Evolutionary conservation across 1,139 yeast genomes (phyloP), one percentile per base, ranked within the genome.

Genomic region (Candida sp.): DNA sequence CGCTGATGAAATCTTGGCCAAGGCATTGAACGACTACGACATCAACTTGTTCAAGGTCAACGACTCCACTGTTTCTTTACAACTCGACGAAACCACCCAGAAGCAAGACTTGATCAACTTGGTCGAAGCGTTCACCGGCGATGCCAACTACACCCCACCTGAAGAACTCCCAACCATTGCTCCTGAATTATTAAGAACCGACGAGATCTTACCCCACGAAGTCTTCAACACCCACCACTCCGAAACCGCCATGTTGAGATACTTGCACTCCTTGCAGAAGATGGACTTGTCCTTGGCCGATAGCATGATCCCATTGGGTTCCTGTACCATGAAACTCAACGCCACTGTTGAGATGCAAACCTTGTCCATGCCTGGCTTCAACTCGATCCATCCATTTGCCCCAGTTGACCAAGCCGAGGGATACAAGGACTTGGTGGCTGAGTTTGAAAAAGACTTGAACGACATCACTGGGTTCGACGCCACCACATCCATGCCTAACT

Each of bases 321-420:
- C 97, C 7, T 94, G 99, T 77, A 94, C 99, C 34, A 94, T 94
- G 99, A 94, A 94, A 72, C 81, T 94, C 64, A 94, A 94, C 66
- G 88, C 97, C 48, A 93, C 98, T 2, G 96, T 92, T 12, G 96
- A 91, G 69, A 94, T 94, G 98, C 84, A 85, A 58, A 93, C 98
- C 43, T 80, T 94, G 54, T 88, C 98, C 4, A 92, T 97, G 87
- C 97, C 98, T 30, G 97, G 96, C 56, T 92, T 94, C 69, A 82
- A 86, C 51, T 80, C 84, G 37, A 78, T 94, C 53, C 99, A 94
- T 68, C 99, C 99, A 28, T 94, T 94, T 71, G 97, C 86, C 49
- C 99, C 99, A 46, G 68, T 73, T 27, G 85, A 88, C 62, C 99
- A 94, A 75, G 96, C 96, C 17, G 67, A 77, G 59, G 99, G 99